Evolutionary conservation across 2,329 filamentous ascomycete genomes (phyloP), one percentile per base, ranked within the genome.

Genomic region (Beauveria rudraprayagi): DNA sequence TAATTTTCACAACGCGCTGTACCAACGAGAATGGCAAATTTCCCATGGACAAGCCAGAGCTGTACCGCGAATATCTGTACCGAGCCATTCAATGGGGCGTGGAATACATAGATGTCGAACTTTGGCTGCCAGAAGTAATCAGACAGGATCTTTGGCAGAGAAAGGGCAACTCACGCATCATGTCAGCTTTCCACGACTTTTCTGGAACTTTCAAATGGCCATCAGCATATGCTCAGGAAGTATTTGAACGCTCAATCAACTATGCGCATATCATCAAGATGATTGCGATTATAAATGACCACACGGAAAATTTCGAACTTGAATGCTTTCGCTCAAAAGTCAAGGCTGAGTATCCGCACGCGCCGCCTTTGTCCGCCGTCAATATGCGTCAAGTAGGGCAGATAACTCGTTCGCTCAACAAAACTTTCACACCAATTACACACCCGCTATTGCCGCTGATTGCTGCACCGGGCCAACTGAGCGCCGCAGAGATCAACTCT

Each of bases 181-280:
- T 95, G 78, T 93, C 90, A n/a, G 91, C 91, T 14, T 94, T 93
- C 69, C 91, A 95, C 71, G 91, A 94, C 75, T 93, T 93, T 69
- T 92, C 90, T 0, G 89, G 90, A 1, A 87, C 80, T 1, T 93
- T 93, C 79, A 90, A 87, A 68, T 95, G 91, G 91, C 88, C 88
- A 1, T 90, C 89, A 0, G 75, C 82, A 7, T 82, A 89, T 66
- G 90, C 90, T 1, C 84, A 89, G 68, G 77, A 82, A 11, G 81
- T 93, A 4, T 95, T 92, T 67, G 78, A 84, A 62, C 82, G 87
- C 66, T 90, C 88, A 9, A 83, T 83, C 52, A 83, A 84, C 62
- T 91, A 92, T 66, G 88, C 89, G 52, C 90, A 95, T 71, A 90
- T 95, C 61, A 87, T 95, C 69, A 95, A 94, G 77, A 94, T 95